Conservation (phyloP, 1,284 basidiomycete genomes). For the Caloboletus firmus region DNA sequence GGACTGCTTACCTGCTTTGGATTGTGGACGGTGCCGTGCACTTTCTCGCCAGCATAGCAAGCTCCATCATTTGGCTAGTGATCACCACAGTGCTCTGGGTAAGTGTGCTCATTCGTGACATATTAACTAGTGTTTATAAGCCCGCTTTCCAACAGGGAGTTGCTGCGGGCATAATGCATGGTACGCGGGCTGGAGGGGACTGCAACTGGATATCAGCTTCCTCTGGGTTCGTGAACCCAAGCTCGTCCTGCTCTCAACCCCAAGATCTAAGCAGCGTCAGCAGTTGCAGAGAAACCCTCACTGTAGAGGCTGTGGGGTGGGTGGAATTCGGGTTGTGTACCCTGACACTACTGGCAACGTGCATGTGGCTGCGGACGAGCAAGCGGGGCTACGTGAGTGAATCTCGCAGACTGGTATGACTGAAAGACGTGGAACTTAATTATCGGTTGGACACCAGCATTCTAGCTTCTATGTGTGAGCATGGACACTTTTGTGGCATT, state of each 20-base stretch:
- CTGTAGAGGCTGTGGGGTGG: conserved; percentile 73
- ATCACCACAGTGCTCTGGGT: conserved; percentile 68
- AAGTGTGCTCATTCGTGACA: conserved; percentile 3
- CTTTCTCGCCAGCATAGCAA: conserved; percentile 68
- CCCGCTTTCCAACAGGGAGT: conserved; percentile 47
- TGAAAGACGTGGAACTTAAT: conserved; percentile 22
- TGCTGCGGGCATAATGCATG: conserved; percentile 64
- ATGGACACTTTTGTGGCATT: neutral
- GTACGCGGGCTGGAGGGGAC: conserved; percentile 54
- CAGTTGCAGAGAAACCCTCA: conserved; percentile 68
- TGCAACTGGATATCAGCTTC: conserved; percentile 55
- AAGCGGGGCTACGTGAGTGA: conserved; percentile 47
- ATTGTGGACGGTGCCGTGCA: conserved; percentile 63
- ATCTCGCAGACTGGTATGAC: conserved; percentile 40
- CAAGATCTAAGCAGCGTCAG: conserved; percentile 25
- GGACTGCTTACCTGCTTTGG: conserved; percentile 67
- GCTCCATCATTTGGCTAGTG: conserved; percentile 71
- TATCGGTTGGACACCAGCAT: conserved; percentile 27
- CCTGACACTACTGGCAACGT: conserved; percentile 57
- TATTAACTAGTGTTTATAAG: neutral
- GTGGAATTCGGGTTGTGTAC: conserved; percentile 67
- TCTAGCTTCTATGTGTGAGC: conserved; percentile 36
- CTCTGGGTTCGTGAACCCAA: conserved; percentile 42
- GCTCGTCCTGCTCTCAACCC: conserved; percentile 21
- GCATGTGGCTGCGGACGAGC: conserved; percentile 57